These are phyloP conservation scores for Daldinia decipiens DNA, from an alignment of 495 filamentous ascomycete species.

Conservation along the genomic window DNA sequence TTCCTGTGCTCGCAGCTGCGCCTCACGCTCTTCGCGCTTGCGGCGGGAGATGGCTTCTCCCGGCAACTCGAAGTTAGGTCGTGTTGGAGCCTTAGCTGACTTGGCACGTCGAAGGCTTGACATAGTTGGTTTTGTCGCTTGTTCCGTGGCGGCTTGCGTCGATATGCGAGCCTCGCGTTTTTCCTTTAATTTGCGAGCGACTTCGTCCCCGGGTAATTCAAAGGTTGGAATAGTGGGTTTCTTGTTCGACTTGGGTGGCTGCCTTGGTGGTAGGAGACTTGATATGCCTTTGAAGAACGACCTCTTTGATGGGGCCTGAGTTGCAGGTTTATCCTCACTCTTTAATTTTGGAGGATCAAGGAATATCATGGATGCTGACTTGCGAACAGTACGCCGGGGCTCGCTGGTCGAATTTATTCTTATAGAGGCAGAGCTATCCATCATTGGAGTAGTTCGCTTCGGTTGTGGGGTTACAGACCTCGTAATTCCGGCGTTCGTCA, in stretches of 20 bases:
- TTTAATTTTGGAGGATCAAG: slow-evolving; percentile 39
- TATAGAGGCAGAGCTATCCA: slow-evolving; percentile 27
- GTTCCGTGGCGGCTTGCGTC: slow-evolving; percentile 46
- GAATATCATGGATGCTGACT: slow-evolving; percentile 50
- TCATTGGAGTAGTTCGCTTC: slow-evolving; percentile 33
- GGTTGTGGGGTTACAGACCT: slow-evolving; percentile 45
- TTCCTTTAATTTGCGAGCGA: slow-evolving; percentile 69
- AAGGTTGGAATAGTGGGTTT: slow-evolving; percentile 72
- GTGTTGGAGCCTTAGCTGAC: slow-evolving; percentile 69
- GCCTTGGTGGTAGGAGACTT: slow-evolving; percentile 59
- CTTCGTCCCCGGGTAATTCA: slow-evolving; percentile 75
- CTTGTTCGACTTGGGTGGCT: slow-evolving; percentile 66
- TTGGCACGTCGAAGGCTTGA: slow-evolving; percentile 54
- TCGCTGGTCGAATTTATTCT: slow-evolving; percentile 43
- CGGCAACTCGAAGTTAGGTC: slow-evolving; percentile 73
- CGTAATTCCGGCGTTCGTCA: slow-evolving; percentile 11
- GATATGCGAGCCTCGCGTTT: slow-evolving; percentile 60
- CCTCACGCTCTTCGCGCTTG: slow-evolving; percentile 73
- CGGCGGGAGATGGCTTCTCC: slow-evolving; percentile 77
- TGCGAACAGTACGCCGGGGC: slow-evolving; percentile 49
- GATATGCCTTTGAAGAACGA: slow-evolving; percentile 48
- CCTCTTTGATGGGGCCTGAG: slow-evolving; percentile 38
- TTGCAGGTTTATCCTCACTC: slow-evolving; percentile 45
- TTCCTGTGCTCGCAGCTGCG: slow-evolving; percentile 67
- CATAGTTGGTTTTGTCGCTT: slow-evolving; percentile 52